Evolutionary conservation across 2,329 filamentous ascomycete genomes (phyloP).

Genomic region (Pyricularia pennisetigena): DNA sequence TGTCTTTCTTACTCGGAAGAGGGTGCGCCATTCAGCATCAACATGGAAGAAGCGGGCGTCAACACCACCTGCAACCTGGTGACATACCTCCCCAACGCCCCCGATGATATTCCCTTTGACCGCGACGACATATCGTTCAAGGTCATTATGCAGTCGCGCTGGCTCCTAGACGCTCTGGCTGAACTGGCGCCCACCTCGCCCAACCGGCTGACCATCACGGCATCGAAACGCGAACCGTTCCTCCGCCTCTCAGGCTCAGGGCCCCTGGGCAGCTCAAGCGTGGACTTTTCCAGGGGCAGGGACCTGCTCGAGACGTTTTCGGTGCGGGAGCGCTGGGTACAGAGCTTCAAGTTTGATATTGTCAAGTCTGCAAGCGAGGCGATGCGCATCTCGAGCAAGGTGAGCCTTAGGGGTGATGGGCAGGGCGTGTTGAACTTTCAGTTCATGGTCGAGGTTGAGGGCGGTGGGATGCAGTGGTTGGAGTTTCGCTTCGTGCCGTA

Average conservation of each 20-base stretch:
- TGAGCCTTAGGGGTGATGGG: slow-evolving; percentile 77
- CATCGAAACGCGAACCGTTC: slow-evolving; percentile 54
- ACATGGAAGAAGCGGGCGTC: slow-evolving; percentile 76
- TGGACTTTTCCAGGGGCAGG: slow-evolving; percentile 55
- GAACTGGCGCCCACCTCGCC: slow-evolving; percentile 66
- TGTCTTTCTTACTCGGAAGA: slow-evolving; percentile 66
- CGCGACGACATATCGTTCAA: slow-evolving; percentile 75
- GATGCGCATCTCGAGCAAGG: slow-evolving; percentile 90
- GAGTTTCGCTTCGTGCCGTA: slow-evolving; percentile 78
- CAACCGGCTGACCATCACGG: slow-evolving; percentile 58
- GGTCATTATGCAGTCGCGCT: slow-evolving; percentile 80
- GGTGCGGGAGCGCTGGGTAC: slow-evolving; percentile 46
- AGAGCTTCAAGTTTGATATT: slow-evolving; percentile 80
- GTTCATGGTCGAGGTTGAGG: slow-evolving; percentile 88
- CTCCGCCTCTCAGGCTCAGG: slow-evolving; percentile 63
- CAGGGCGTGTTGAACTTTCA: slow-evolving; percentile 90
- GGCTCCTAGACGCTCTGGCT: slow-evolving; percentile 60
- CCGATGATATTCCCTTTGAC: slow-evolving; percentile 81
- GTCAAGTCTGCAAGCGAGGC: slow-evolving; percentile 79
- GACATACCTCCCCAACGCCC: slow-evolving; percentile 69
- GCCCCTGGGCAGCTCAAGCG: slow-evolving; percentile 50
- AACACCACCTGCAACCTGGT: slow-evolving; percentile 84
- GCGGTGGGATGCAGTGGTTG: slow-evolving; percentile 59
- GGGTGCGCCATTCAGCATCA: slow-evolving; percentile 73
- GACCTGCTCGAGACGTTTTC: slow-evolving; percentile 67